A percentile compares a stretch with the other conserved stretches of the same genome.
These are phyloP conservation scores for Arthrinium phaeospermum DNA, from an alignment of 2,329 filamentous ascomycete genomes.

Conservation along the genomic window DNA sequence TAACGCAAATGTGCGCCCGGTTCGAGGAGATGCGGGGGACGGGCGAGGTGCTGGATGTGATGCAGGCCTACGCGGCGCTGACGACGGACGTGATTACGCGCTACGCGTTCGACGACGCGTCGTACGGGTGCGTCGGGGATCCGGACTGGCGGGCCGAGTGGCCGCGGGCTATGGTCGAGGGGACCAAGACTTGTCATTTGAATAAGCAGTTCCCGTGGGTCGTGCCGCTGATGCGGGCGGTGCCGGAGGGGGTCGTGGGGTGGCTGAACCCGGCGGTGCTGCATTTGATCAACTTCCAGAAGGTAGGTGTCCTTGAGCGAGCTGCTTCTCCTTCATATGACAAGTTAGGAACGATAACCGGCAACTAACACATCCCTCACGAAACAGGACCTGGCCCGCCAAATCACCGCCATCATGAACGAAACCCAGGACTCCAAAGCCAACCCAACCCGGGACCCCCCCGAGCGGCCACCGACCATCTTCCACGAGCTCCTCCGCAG, in stretches of 20 bases:
- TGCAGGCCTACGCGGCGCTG: constrained; percentile 29
- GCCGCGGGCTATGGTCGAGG: neutral
- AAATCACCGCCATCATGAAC: neutral
- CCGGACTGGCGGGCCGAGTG: neutral
- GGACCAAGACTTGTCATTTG: neutral
- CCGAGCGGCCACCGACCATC: neutral
- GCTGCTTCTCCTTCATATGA: too few relatives aligned
- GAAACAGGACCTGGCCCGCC: neutral
- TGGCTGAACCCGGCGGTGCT: neutral
- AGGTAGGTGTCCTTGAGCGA: too few relatives aligned
- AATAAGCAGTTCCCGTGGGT: constrained; percentile 8
- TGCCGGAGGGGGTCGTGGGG: neutral
- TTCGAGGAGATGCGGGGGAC: constrained; percentile 33
- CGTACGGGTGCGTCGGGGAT: neutral
- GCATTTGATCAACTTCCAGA: neutral
- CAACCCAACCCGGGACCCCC: too few relatives aligned
- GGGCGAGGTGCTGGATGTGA: constrained; percentile 23
- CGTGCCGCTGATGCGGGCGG: neutral
- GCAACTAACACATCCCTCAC: too few relatives aligned
- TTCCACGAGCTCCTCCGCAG: neutral
- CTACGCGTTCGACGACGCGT: neutral
- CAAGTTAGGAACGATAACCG: too few relatives aligned
- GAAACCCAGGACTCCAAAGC: neutral
- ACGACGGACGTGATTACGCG: constrained; percentile 3
- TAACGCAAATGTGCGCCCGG: constrained; percentile 36